phyloP scores from a whole-genome alignment of 768 basidiomycete genomes.

The Boletales sp. region DNA sequence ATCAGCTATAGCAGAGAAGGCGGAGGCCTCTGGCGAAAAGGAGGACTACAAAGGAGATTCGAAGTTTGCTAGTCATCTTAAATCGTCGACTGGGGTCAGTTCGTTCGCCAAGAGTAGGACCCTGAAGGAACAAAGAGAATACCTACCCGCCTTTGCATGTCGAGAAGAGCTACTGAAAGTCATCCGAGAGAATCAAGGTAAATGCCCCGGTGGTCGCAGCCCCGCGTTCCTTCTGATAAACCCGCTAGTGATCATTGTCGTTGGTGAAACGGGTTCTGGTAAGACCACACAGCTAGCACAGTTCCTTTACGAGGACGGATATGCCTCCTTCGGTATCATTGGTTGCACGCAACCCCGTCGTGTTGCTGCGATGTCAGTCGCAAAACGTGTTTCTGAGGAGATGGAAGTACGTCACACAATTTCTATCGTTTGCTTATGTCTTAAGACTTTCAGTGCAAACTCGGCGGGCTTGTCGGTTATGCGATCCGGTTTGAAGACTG shows the following conservation, averaged over 20 bases:
- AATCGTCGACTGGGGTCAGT: constrained; percentile 72
- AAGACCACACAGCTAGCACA: constrained; percentile 97
- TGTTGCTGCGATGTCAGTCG: constrained; percentile 99
- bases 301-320: constrained; percentile 96
- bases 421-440: not conserved
- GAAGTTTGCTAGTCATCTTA: constrained; percentile 94
- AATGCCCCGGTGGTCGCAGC: constrained; percentile 1
- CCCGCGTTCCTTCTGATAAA: not conserved
- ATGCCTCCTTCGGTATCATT: constrained; percentile 82
- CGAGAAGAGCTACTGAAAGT: constrained; percentile 87
- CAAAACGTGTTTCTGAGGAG: constrained; percentile 99
- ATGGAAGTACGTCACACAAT: constrained; percentile 70
- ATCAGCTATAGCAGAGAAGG: constrained; percentile 52
- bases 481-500: constrained; percentile 99
- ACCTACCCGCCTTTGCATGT: constrained; percentile 95
- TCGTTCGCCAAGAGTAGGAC: constrained; percentile 79
- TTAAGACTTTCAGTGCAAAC: constrained; percentile 59
- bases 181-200: constrained; percentile 94
- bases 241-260: constrained; percentile 77
- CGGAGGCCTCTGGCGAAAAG: constrained; percentile 46
- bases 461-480: constrained; percentile 90
- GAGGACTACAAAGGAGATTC: constrained; percentile 90
- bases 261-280: constrained; percentile 99
- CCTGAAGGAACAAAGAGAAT: constrained; percentile 93
- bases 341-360: constrained; percentile 98